A percentile compares a stretch with the other conserved stretches of the same genome.
phyloP scores from a whole-genome alignment of 441 rosid species.

The Euphorbia corollata region DNA sequence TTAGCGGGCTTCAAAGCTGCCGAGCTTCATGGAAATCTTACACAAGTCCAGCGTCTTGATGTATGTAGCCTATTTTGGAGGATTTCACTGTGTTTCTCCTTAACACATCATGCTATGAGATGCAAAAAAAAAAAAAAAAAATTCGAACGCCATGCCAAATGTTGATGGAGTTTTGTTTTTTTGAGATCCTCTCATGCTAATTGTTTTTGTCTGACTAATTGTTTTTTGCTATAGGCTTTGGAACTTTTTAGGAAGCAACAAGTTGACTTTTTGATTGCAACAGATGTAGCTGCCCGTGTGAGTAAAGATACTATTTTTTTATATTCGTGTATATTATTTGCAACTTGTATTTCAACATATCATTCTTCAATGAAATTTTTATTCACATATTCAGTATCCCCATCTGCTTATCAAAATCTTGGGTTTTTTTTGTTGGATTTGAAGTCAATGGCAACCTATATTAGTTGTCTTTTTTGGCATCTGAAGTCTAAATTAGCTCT shows the following conservation, averaged over 20 bases:
- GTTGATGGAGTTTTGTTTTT: not conserved
- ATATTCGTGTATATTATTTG: conserved; percentile 2
- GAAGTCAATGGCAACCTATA: no score
- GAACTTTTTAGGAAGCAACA: conserved; percentile 85
- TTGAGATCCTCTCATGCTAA: no score
- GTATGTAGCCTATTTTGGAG: conserved; percentile 41
- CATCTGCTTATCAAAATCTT: no score
- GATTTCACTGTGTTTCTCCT: conserved; percentile 2
- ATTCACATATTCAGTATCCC: no score
- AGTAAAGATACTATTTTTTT: conserved; percentile 29
- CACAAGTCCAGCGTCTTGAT: conserved; percentile 93
- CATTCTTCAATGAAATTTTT: no score
- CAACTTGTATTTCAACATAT: not conserved
- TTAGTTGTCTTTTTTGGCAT: not conserved
- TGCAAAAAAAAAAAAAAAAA: no score
- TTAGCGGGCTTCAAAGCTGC: conserved; percentile 80
- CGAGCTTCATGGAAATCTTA: conserved; percentile 96
- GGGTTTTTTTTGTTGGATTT: no score
- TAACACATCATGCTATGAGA: not conserved
- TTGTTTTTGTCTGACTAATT: conserved; percentile 17
- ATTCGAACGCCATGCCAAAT: not conserved
- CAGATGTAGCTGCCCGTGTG: conserved; percentile 96
- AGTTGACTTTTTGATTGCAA: conserved; percentile 88
- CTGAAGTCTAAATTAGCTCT: not conserved
- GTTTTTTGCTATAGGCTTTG: conserved; percentile 55